Evolutionary conservation across 306 rosid genomes (phyloP).

Genomic region (Gastrolobium bilobum): DNA sequence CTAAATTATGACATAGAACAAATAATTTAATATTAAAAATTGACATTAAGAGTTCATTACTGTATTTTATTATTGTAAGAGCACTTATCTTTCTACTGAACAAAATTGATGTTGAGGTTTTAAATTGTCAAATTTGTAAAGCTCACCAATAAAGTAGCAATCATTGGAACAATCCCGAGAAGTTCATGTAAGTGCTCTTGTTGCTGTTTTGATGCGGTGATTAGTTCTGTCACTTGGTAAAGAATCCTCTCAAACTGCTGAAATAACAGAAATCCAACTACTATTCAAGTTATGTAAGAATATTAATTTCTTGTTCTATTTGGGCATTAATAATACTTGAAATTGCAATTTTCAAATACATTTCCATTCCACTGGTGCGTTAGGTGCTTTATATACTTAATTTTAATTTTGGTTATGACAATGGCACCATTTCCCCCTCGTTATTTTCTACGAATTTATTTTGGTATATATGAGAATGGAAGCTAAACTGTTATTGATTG

Average conservation of each 20-base stretch:
- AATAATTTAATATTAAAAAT: too few species aligned
- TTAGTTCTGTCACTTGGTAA: slow-evolving; percentile 74
- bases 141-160: slow-evolving; percentile 64
- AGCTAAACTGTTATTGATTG: neutral
- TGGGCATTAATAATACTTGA: neutral
- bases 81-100: too few species aligned
- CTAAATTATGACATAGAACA: too few species aligned
- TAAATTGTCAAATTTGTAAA: neutral
- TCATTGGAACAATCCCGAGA: slow-evolving; percentile 43
- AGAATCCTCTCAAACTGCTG: slow-evolving; percentile 68
- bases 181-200: slow-evolving; percentile 58
- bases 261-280: neutral
- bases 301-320: neutral
- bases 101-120: too few species aligned
- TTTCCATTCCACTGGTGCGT: neutral
- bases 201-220: slow-evolving; percentile 58
- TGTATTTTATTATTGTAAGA: too few species aligned
- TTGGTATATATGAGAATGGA: neutral
- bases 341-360: neutral
- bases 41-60: too few species aligned
- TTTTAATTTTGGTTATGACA: neutral
- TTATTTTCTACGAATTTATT: neutral
- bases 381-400: neutral
- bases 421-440: neutral
- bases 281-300: neutral